These are phyloP conservation scores for Populus nigra DNA, from an alignment of 345 rosid genomes.

Conservation along the genomic window DNA sequence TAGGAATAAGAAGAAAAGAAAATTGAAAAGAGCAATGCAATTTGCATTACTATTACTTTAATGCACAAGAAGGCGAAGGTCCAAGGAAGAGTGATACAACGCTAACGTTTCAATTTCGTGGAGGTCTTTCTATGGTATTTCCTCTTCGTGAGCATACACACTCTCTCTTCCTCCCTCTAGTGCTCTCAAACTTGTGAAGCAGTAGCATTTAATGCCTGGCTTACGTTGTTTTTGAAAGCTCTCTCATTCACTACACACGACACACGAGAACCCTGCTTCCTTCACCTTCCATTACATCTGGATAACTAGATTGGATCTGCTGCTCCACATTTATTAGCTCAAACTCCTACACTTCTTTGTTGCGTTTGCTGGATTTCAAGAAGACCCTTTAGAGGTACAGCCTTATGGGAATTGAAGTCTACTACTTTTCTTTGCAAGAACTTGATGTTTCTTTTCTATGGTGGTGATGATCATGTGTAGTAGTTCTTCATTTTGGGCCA, in stretches of 20 bases:
- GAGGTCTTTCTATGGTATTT: neutral
- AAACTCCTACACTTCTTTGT: neutral
- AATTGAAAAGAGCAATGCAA: no score
- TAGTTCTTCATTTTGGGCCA: neutral
- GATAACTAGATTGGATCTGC: slow-evolving; percentile 13
- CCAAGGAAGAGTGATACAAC: neutral
- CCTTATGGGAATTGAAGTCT: neutral
- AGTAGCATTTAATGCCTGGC: neutral
- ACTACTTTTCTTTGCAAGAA: neutral
- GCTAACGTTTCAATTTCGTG: neutral
- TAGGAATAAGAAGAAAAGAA: no score
- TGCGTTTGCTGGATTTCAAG: neutral
- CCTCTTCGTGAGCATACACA: neutral
- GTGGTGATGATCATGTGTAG: neutral
- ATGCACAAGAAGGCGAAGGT: neutral
- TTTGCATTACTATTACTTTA: no score
- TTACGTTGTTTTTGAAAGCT: neutral
- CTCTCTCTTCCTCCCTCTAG: slow-evolving; percentile 8
- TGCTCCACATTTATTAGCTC: neutral
- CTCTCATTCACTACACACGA: slow-evolving; percentile 16
- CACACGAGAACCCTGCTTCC: slow-evolving; percentile 21
- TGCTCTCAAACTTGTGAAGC: neutral
- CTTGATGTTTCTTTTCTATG: neutral
- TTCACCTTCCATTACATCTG: neutral
- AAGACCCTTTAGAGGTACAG: neutral